Evolutionary conservation across 768 basidiomycete species (phyloP).

Genomic region (Suillus weaverae): DNA sequence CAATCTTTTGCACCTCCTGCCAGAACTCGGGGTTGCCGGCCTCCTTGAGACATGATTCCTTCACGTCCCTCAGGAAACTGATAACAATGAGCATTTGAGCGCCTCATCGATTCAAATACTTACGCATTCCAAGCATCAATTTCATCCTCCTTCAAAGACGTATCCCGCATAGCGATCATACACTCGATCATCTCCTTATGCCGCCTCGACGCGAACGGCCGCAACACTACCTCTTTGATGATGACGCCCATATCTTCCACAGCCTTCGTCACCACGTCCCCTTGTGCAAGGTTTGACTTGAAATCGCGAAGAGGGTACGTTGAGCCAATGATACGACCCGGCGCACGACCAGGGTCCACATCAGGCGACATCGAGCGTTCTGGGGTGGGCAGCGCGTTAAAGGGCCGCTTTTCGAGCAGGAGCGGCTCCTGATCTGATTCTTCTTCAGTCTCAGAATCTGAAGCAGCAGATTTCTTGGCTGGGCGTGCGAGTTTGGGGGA

Average conservation of each 20-base stretch:
- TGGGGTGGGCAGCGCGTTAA: constrained; percentile 48
- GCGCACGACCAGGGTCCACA: constrained; percentile 53
- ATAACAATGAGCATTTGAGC: constrained; percentile 1
- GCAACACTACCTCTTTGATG: constrained; percentile 65
- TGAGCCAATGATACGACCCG: constrained; percentile 75
- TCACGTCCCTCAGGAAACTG: constrained; percentile 66
- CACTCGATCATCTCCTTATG: constrained; percentile 73
- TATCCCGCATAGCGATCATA: constrained; percentile 63
- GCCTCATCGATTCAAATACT: constrained; percentile 21
- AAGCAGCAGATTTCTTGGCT: constrained; percentile 35
- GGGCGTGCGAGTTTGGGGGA: constrained; percentile 6
- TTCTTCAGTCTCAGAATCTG: constrained; percentile 56
- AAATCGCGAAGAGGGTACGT: constrained; percentile 80
- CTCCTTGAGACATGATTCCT: constrained; percentile 49
- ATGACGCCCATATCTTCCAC: constrained; percentile 77
- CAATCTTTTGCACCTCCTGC: constrained; percentile 51
- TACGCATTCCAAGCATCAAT: constrained; percentile 80
- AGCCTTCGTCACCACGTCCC: constrained; percentile 83
- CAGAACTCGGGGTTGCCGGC: constrained; percentile 73
- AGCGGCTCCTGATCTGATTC: constrained; percentile 35
- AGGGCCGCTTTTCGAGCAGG: constrained; percentile 17
- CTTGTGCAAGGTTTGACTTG: constrained; percentile 61
- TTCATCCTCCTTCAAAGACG: constrained; percentile 76
- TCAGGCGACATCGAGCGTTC: constrained; percentile 47
- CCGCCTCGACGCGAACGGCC: constrained; percentile 70